Conservation (phyloP, 2,329 filamentous ascomycete species). For the Elsinoe necatrix region DNA sequence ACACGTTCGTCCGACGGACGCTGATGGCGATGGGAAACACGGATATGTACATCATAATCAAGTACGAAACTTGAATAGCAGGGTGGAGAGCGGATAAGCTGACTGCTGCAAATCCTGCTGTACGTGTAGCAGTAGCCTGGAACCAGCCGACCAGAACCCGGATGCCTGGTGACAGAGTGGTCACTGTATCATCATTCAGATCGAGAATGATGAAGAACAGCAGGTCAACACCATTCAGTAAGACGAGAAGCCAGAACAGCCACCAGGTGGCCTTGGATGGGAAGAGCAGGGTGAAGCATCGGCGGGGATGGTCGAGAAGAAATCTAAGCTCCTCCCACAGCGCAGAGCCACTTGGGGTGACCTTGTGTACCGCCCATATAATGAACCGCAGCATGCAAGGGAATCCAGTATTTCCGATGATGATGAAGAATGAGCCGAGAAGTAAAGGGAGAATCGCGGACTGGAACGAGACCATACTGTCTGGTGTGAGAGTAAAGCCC, state of each 20-base stretch:
- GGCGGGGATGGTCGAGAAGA: conserved; percentile 83
- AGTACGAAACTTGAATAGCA: conserved; percentile 84
- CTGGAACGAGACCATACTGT: conserved; percentile 89
- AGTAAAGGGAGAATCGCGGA: conserved; percentile 66
- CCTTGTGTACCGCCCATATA: conserved; percentile 70
- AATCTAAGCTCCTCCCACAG: conserved; percentile 88
- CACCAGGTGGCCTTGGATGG: conserved; percentile 89
- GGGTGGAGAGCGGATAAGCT: conserved; percentile 73
- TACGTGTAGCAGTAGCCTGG: conserved; percentile 80
- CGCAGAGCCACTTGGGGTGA: conserved; percentile 57
- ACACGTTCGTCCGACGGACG: conserved; percentile 88
- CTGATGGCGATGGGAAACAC: conserved; percentile 95
- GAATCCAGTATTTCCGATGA: conserved; percentile 92
- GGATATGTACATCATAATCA: conserved; percentile 99
- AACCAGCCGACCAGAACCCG: conserved; percentile 82
- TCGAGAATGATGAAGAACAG: conserved; percentile 91
- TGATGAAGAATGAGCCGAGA: conserved; percentile 73
- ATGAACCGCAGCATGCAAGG: conserved; percentile 88
- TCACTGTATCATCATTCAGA: conserved; percentile 63
- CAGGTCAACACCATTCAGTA: conserved; percentile 76
- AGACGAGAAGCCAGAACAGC: conserved; percentile 77
- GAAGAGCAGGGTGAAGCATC: conserved; percentile 92
- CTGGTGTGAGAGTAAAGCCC: conserved; percentile 83
- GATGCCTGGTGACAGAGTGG: conserved; percentile 58
- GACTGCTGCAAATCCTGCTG: conserved; percentile 79